Base-by-base conservation (phyloP, 768 basidiomycete genomes). In the Asterophora lycoperdoides region DNA sequence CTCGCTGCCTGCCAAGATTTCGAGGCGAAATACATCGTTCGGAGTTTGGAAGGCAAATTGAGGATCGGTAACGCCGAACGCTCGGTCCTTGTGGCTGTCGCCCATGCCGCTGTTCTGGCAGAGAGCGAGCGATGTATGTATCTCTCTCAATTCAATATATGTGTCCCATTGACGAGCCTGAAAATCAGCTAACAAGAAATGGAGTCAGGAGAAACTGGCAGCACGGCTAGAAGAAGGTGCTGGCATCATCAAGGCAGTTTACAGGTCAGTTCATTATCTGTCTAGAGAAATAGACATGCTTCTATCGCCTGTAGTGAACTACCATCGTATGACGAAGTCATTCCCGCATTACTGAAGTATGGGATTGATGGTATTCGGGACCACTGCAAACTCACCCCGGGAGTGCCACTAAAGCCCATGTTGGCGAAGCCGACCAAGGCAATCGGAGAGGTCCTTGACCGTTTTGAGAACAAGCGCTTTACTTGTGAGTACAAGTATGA, bases 401-500 rank as follows among this genome's bases (percentile, higher is more conserved):
- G 95, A 52, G 85, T 98, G 30, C 96, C 96, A 1, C 74, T 99
- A 30, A 99, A 99, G 60, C 96, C 96, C 11, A 99, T 99, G 96
- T 75, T 99, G 44, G 96, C 96, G 13, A 99, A 98, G 67, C 96
- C 96, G 8, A 98, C 95, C 0, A 99, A 99, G 68, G 96, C 96
- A 2, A 98, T 99, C 56, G 86, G 91, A 11, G 95, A 98, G 68
- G 95, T 99, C 15, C 78, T 99, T 17, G 95, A 99, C 68, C 76
- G 93, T 49, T 99, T 98, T 61, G 96, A 99, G 67, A 84, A 83
- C 61, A 94, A 93, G 67, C 80, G 77, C 46, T 98, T 99, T 64
- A 97, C 96, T 8, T 98, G 94, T 69, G 96, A 99, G 71, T 99
- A 99, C 70, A 99, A 99, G 67, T 99, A 99, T 57, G 96, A 99